Evolutionary conservation across 345 rosid species (phyloP).

Genomic region (Salix dunnii): DNA sequence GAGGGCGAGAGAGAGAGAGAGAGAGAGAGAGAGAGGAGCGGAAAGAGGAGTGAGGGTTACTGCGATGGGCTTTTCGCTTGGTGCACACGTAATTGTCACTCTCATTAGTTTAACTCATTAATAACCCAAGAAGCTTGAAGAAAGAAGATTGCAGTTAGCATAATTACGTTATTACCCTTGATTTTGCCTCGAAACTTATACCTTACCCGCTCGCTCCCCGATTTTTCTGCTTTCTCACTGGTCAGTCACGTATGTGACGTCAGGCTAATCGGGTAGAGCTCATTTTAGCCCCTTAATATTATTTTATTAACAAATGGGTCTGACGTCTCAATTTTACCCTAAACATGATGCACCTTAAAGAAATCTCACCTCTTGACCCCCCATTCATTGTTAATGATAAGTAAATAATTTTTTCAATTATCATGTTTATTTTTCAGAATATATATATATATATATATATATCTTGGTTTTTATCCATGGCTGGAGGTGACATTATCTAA

Average conservation of each 20-base stretch:
- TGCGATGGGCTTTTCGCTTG: constrained; percentile 48
- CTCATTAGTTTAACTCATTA: not conserved
- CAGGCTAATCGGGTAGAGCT: not conserved
- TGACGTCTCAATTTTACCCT: too few species aligned
- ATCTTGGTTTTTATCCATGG: too few species aligned
- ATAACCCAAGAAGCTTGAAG: not conserved
- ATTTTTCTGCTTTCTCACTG: not conserved
- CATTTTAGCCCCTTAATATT: too few species aligned
- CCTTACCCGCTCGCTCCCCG: not conserved
- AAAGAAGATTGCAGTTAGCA: not conserved
- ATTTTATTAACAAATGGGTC: too few species aligned
- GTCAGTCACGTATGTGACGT: constrained; percentile 4
- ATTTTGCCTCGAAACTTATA: not conserved
- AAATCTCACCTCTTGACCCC: too few species aligned
- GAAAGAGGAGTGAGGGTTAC: constrained; percentile 8
- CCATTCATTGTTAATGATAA: too few species aligned
- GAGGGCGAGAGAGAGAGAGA: not conserved
- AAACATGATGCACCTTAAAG: too few species aligned
- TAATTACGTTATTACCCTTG: constrained; percentile 32
- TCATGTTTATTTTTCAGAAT: too few species aligned
- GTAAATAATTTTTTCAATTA: too few species aligned
- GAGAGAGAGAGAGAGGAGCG: not conserved
- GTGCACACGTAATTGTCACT: constrained; percentile 58
- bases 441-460: too few species aligned
- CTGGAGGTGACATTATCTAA: too few species aligned